These are phyloP conservation scores for Fusarium pseudograminearum DNA, from an alignment of 2,329 filamentous ascomycete genomes.

Conservation along the genomic window DNA sequence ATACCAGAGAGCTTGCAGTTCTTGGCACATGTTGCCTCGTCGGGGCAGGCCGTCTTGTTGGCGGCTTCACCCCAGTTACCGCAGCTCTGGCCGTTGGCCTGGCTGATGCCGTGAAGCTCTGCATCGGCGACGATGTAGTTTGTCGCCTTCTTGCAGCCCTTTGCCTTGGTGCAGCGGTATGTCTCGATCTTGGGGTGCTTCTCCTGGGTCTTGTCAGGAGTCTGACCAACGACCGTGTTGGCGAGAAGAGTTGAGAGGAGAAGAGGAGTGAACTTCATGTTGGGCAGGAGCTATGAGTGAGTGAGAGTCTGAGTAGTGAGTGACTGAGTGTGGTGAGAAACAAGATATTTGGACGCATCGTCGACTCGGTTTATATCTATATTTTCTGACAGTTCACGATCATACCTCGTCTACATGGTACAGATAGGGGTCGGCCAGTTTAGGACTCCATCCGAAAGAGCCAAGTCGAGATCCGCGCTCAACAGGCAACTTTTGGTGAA, in stretches of 20 bases:
- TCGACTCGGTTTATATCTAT: conserved; percentile 26
- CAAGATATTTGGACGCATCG: not conserved
- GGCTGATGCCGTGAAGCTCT: conserved; percentile 60
- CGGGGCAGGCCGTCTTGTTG: conserved; percentile 61
- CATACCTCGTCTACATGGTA: not conserved
- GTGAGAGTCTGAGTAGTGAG: not conserved
- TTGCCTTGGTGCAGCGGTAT: conserved; percentile 63
- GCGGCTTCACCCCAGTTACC: conserved; percentile 42
- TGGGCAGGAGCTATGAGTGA: not conserved
- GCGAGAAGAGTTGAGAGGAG: conserved; percentile 19
- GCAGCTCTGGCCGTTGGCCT: conserved; percentile 50
- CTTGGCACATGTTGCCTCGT: conserved; percentile 61
- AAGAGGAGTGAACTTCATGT: conserved; percentile 20
- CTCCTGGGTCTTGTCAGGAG: conserved; percentile 57
- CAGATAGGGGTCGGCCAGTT: conserved; percentile 15
- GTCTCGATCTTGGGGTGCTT: conserved; percentile 64
- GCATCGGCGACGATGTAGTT: conserved; percentile 65
- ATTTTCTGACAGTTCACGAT: not conserved
- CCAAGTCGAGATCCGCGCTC: not conserved
- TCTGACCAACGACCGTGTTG: conserved; percentile 49
- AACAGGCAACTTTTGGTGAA: not conserved
- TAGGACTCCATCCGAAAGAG: conserved; percentile 6
- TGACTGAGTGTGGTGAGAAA: conserved; percentile 4
- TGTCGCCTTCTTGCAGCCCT: conserved; percentile 61
- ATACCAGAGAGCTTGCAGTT: conserved; percentile 68